phyloP scores from a whole-genome alignment of 1,284 basidiomycete genomes.

The Xanthoconium separans region DNA sequence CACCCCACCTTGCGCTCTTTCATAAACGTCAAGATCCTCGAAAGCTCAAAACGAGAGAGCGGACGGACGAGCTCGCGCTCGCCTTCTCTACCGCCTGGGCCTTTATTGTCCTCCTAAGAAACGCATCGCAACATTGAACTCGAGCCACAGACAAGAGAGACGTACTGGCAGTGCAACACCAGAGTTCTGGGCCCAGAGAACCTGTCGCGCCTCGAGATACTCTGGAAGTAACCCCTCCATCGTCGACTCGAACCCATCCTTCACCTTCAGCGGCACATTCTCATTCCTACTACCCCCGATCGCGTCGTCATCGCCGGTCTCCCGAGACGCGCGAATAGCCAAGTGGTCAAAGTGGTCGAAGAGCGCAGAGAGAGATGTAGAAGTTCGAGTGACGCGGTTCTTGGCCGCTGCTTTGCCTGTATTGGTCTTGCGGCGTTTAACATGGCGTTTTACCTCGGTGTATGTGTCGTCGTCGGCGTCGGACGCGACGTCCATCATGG shows the following conservation, averaged over 20 bases:
- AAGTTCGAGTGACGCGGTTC: slow-evolving; percentile 14
- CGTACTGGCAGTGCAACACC: slow-evolving; percentile 11
- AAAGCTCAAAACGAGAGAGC: slow-evolving; percentile 26
- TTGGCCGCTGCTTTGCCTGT: slow-evolving; percentile 12
- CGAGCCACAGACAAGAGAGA: background rate
- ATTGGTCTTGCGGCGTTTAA: slow-evolving; percentile 30
- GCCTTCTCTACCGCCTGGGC: background rate
- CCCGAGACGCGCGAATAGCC: background rate
- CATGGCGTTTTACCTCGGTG: slow-evolving; percentile 23
- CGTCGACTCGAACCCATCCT: slow-evolving; percentile 24
- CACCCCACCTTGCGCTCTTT: slow-evolving; percentile 6
- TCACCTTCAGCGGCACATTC: background rate
- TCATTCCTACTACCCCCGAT: background rate
- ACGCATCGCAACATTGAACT: background rate
- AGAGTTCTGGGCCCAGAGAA: slow-evolving; percentile 7
- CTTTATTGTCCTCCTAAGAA: slow-evolving; percentile 15
- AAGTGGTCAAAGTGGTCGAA: slow-evolving; percentile 18
- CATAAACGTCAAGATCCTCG: slow-evolving; percentile 18
- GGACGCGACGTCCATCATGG: background rate
- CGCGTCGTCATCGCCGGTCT: background rate
- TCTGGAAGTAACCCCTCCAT: slow-evolving; percentile 27
- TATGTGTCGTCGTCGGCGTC: slow-evolving; percentile 22
- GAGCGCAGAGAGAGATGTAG: slow-evolving; percentile 19
- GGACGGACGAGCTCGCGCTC: slow-evolving; percentile 26
- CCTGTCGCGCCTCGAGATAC: slow-evolving; percentile 21